phyloP scores from a whole-genome alignment of 768 basidiomycete species.

The Mycena latifolia region DNA sequence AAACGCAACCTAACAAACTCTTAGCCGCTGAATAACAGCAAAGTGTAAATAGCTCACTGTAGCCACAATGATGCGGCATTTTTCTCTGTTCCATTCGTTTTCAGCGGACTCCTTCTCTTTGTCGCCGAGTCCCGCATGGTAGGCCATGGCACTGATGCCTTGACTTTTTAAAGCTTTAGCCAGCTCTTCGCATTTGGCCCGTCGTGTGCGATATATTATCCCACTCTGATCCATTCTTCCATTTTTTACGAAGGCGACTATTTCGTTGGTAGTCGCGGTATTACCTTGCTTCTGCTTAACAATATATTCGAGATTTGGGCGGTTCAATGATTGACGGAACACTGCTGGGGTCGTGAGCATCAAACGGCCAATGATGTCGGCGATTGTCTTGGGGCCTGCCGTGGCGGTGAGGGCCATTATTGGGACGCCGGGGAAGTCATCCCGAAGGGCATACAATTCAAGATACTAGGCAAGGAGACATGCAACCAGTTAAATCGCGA shows the following conservation, averaged over 20 bases:
- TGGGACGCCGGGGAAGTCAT: constrained; percentile 70
- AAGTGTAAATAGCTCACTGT: constrained; percentile 10
- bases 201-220: constrained; percentile 10
- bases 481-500: not conserved
- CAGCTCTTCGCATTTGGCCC: not conserved
- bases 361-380: constrained; percentile 69
- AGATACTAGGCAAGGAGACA: constrained; percentile 53
- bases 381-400: constrained; percentile 66
- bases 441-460: constrained; percentile 61
- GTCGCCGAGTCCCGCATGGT: constrained; percentile 7
- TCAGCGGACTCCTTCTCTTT: not conserved
- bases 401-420: constrained; percentile 86
- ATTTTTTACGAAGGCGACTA: constrained; percentile 4
- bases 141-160: not conserved
- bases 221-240: not conserved
- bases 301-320: constrained; percentile 76
- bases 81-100: not conserved
- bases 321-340: constrained; percentile 71
- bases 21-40: not conserved
- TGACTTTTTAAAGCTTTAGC: not conserved
- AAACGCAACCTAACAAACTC: constrained; percentile 67
- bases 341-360: constrained; percentile 45
- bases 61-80: constrained; percentile 8
- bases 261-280: not conserved
- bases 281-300: constrained; percentile 56